These are phyloP conservation scores for Macrotyloma uniflorum DNA, from an alignment of 306 rosid species.

Conservation along the genomic window DNA sequence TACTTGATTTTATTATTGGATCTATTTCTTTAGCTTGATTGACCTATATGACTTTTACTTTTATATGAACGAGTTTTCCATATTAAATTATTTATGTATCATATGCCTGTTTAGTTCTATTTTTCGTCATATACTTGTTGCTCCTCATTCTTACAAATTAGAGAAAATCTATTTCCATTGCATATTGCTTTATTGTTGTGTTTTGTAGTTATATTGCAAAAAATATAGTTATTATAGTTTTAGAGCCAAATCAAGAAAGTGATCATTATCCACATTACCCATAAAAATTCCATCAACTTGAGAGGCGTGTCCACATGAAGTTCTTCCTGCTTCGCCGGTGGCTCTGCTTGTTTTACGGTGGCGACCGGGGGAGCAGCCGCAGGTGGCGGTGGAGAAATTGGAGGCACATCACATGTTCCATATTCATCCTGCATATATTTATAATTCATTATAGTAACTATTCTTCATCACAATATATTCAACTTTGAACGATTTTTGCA, in stretches of 20 bases:
- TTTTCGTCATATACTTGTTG: no score
- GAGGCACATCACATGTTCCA: slow-evolving; percentile 70
- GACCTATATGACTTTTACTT: no score
- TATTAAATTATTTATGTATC: no score
- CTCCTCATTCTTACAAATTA: no score
- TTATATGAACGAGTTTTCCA: no score
- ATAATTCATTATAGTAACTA: not conserved
- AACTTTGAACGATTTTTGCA: not conserved
- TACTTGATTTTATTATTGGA: no score
- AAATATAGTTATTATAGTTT: no score
- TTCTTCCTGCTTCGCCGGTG: not conserved
- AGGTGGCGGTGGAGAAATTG: slow-evolving; percentile 73
- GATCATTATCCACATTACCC: slow-evolving; percentile 38
- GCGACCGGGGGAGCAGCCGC: slow-evolving; percentile 40
- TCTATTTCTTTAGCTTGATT: no score
- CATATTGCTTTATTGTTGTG: no score
- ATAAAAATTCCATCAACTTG: slow-evolving; percentile 43
- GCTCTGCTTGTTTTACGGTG: not conserved
- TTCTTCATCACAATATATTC: not conserved
- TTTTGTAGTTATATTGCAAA: no score
- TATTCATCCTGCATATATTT: slow-evolving; percentile 50
- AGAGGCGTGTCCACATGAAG: slow-evolving; percentile 36
- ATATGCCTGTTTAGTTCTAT: no score
- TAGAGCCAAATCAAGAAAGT: slow-evolving; percentile 34
- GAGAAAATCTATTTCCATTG: no score